Evolutionary conservation across 768 basidiomycete genomes (phyloP), one percentile per base, ranked within the genome.

Genomic region (Leccinellum luteum): DNA sequence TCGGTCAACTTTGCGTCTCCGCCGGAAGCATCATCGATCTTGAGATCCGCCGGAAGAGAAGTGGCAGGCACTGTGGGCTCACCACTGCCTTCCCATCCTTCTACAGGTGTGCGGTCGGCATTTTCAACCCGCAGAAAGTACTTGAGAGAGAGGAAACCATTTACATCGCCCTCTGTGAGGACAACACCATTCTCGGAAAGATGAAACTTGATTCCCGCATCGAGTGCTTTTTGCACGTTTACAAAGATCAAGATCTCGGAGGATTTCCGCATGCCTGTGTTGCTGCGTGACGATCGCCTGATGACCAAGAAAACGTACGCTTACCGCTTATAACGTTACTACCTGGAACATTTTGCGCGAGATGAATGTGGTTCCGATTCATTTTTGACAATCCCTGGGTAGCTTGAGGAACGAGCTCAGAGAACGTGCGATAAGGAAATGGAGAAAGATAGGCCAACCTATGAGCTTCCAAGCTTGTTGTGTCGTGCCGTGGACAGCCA

Each of bases 361-460:
- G 78, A 71, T 99, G 96, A 38, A 98, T 89, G 66, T 98, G 94
- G 66, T 94, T 96, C 25, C 96, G 79, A 13, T 74, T 79, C 94
- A 95, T 97, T 60, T 80, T 86, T 0, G 88, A 92, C 17, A 97
- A 72, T 0, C 94, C 94, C 60, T 85, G 74, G 7, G 74, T 76
- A 14, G 79, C 92, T n/a, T 94, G 47, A 51, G 48, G 10, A 41
- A 27, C 6, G 41, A 21, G 47, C 6, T 21, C 41, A 17, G 55
- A 10, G 54, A 28, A 27, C 1, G 8, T 27, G 41, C 4, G 21
- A 23, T 13, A 41, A 14, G 32, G n/a, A n/a, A 35, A 34, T 3
- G 5, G 28, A 28, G 35, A 21, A 19, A 48, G 10, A 21, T 48
- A 17, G 13, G 64, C 79, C 23, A 58, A 90, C 92, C 72, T 57